Evolutionary conservation across 73 alveolate species (phyloP).

Genomic region (Tetrahymena malaccensis): DNA sequence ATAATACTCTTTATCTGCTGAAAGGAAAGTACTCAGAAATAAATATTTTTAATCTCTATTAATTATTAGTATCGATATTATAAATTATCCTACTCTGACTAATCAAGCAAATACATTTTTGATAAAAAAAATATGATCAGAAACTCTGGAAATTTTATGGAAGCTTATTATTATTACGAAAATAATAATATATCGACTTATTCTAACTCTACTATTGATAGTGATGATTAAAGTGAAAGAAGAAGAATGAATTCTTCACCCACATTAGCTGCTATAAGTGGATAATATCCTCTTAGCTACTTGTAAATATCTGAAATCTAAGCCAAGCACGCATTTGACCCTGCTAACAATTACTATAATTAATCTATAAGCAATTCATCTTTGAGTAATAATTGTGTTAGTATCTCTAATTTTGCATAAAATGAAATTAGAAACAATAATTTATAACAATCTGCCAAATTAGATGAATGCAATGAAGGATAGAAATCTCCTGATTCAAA

Average conservation of each 20-base stretch:
- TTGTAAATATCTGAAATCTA: not conserved
- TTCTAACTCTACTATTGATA: not conserved
- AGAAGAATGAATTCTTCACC: not conserved
- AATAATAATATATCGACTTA: not conserved
- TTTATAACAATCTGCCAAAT: not conserved
- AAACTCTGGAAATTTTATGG: not conserved
- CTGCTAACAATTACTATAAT: not conserved
- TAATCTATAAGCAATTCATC: not conserved
- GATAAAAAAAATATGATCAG: not conserved
- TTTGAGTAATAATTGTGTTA: not conserved
- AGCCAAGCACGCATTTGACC: not conserved
- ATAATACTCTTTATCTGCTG: too few species aligned
- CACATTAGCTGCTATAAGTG: not conserved
- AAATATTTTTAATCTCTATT: not conserved
- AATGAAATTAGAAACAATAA: not conserved
- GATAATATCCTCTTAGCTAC: not conserved
- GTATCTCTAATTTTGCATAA: not conserved
- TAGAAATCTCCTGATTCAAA: not conserved
- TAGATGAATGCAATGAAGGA: not conserved
- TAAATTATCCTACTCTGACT: not conserved
- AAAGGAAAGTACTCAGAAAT: too few species aligned
- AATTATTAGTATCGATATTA: not conserved
- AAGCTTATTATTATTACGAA: not conserved
- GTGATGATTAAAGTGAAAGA: not conserved
- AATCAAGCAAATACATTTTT: not conserved